Evolutionary conservation across 768 basidiomycete genomes (phyloP), one percentile per base, ranked within the genome.

Genomic region (Chlorophyllum brunneum): DNA sequence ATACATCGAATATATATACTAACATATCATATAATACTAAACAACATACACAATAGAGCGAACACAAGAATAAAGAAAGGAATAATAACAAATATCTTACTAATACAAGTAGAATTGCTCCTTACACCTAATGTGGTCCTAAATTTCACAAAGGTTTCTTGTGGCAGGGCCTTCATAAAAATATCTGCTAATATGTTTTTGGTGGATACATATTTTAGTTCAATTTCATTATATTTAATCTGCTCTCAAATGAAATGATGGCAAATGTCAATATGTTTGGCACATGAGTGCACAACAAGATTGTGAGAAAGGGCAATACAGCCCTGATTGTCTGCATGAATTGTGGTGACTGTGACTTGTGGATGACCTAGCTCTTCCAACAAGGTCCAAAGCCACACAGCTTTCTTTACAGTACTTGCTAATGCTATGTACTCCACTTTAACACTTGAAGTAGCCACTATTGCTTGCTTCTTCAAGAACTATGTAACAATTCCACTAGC

Each of bases 251-350:
- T 63, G 45, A 65, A 68, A 55, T 73, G 71, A 54, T 64, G 65
- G 0, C 59, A 57, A n/a, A 69, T 63, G 45, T 70, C 67, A 44
- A 72, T 72, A 57, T 72, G 70, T 54, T 71, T 73, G 6, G 69
- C 64, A 11, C 60, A 42, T 2, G 65, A 57, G 43, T 71, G 70
- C 43, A 56, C 63, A 8, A 57, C 57, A 15, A 53, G 61, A 51
- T 71, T 68, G 9, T 58, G 46, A 0, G 63, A 48, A 2, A 68
- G 38, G 0, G 50, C 55, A 33, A 61, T 60, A 8, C 58, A 58
- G 5, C 54, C 48, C 39, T 65, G 62, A 39, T 66, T 66, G 52
- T 67, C 62, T 2, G 43, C 24, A 22, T 52, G 27, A 2, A 56
- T 45, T 5, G 40, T 23, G 3, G 54, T 51, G n/a, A n/a, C n/a